phyloP scores from a whole-genome alignment of 352 stramenopile species.

The Globisporangium yorkense region DNA sequence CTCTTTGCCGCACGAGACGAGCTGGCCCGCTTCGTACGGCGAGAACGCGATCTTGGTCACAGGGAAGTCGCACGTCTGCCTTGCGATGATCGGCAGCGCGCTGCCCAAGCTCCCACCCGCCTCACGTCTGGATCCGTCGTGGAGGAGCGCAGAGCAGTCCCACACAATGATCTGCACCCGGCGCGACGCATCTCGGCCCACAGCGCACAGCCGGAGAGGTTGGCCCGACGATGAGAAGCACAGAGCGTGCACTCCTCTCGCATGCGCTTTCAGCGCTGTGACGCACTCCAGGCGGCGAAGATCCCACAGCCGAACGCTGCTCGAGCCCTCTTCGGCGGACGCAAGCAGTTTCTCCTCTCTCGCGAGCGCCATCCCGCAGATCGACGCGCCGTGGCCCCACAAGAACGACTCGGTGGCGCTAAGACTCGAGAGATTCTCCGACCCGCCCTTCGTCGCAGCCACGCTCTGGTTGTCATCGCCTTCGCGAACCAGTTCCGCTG shows the following conservation, averaged over 20 bases:
- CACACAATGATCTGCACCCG: constrained; percentile 76
- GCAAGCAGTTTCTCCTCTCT: constrained; percentile 33
- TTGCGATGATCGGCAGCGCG: constrained; percentile 42
- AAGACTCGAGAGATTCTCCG: not conserved
- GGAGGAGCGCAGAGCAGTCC: constrained; percentile 35
- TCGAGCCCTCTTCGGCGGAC: constrained; percentile 25
- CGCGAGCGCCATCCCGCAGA: constrained; percentile 40
- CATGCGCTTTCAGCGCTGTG: constrained; percentile 40
- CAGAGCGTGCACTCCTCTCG: constrained; percentile 37
- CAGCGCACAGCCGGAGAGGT: constrained; percentile 35
- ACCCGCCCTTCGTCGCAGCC: constrained; percentile 5
- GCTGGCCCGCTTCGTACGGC: constrained; percentile 69
- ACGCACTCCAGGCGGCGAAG: constrained; percentile 31
- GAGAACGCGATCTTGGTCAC: constrained; percentile 75
- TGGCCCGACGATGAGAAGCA: constrained; percentile 33
- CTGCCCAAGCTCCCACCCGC: not conserved
- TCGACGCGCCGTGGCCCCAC: constrained; percentile 24
- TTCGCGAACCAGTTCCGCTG: not conserved
- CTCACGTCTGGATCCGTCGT: not conserved
- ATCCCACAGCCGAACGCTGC: constrained; percentile 53
- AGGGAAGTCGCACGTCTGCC: constrained; percentile 85
- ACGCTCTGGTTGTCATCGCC: not conserved
- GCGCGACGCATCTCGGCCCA: constrained; percentile 54
- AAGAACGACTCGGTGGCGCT: constrained; percentile 26
- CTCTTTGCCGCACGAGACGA: constrained; percentile 88